Conservation (phyloP, 2,329 filamentous ascomycete genomes). For the Xylariaceae sp. region DNA sequence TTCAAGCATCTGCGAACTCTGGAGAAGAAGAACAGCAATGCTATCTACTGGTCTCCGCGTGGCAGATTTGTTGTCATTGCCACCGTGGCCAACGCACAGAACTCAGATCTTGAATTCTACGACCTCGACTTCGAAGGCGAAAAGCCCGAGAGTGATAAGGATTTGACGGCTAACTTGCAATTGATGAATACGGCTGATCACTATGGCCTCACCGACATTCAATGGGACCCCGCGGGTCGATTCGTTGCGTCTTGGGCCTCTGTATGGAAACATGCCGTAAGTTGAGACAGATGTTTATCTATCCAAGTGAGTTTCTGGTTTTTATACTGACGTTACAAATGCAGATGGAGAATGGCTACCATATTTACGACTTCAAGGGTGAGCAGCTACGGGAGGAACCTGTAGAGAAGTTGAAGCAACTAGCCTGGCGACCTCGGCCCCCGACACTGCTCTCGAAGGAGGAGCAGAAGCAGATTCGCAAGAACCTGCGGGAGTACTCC, state of each 20-base stretch:
- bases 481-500: constrained; percentile 96
- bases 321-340: constrained; percentile 13
- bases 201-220: constrained; percentile 95
- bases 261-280: constrained; percentile 91
- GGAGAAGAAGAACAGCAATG: constrained; percentile 99
- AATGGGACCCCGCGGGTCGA: constrained; percentile 95
- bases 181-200: constrained; percentile 91
- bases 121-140: constrained; percentile 98
- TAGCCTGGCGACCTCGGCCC: constrained; percentile 88
- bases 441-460: constrained; percentile 89
- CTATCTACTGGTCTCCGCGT: constrained; percentile 97
- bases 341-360: constrained; percentile 98
- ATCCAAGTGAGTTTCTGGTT: background rate
- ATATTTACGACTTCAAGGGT: constrained; percentile 95
- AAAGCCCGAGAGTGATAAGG: constrained; percentile 87
- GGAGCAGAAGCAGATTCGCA: constrained; percentile 95
- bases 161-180: constrained; percentile 89
- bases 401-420: constrained; percentile 97
- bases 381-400: constrained; percentile 83
- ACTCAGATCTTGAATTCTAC: constrained; percentile 94
- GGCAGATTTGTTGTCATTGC: constrained; percentile 93
- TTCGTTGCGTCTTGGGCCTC: constrained; percentile 92
- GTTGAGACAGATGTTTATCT: constrained; percentile 31
- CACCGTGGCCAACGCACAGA: constrained; percentile 86
- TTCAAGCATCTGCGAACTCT: constrained; percentile 94